Base-by-base conservation (phyloP, 495 filamentous ascomycete genomes). In the Tuber calosporum region DNA sequence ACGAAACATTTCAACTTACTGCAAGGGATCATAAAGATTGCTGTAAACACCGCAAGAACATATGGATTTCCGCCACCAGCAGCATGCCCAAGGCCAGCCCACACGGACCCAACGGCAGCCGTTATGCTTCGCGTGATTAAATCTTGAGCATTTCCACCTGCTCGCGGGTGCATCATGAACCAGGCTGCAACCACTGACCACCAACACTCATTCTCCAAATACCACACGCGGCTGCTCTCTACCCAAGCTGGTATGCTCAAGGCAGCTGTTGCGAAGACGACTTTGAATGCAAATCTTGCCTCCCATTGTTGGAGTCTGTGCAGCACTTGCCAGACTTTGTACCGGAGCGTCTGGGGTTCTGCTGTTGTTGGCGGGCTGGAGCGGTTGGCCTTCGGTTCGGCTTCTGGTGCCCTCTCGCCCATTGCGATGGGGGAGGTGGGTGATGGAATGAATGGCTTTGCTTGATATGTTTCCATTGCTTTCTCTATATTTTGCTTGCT, bases 301-400 rank as follows among this genome's bases (percentile, higher is more conserved):
- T 89, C 87, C 69, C 87, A 89, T 1, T 86, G 86, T 73, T 89
- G 87, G 13, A 89, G 70, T 7, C 85, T 83, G 73, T 88, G 87
- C 1, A 87, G 72, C 17, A 86, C 40, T 39, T 75, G 72, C 87
- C 87, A 89, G 5, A 85, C 68, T 45, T 70, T 76, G 72, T 85
- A 84, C 43, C 87, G 81, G 7, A 84, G 70, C 22, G 78, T 82
- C 41, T 79, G 79, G 62, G 79, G 77, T 58, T 82, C 79, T 30
- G 68, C 81, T 2, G 80, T 75, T 13, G 69, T 69, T 37, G 39
- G 62, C 41, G 72, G 71, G 20, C 38, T 70, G 22, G 38, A 26
- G 45, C 41, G 37, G 7, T 38, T 72, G 45, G 67, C 74, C 43
- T 79, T 75, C 68, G 70, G 74, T 40, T 76, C 78, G 73, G 80